These are phyloP conservation scores for Elsinoe arachidis DNA, from an alignment of 2,329 filamentous ascomycete genomes.

Conservation along the genomic window DNA sequence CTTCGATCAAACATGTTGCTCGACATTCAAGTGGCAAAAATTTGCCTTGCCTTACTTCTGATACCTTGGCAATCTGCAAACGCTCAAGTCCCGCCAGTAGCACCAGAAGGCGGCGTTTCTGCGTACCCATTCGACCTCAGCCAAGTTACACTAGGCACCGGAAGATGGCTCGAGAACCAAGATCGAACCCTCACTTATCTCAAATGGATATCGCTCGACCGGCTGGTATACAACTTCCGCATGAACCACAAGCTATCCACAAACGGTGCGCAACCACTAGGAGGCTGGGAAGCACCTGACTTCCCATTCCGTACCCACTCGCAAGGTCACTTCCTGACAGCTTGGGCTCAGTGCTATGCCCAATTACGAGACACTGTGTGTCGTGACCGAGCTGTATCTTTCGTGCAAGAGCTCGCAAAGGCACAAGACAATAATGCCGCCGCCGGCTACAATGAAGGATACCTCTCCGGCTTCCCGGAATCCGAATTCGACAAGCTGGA, in stretches of 20 bases:
- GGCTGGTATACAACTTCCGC: conserved; percentile 44
- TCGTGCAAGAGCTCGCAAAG: conserved; percentile 41
- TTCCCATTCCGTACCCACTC: conserved; percentile 46
- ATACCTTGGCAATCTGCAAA: background rate
- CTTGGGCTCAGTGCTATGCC: conserved; percentile 44
- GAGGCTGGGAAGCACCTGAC: conserved; percentile 47
- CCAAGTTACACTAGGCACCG: conserved; percentile 32
- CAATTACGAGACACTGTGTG: conserved; percentile 36
- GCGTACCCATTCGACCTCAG: conserved; percentile 35
- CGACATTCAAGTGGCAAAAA: background rate
- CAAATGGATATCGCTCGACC: conserved; percentile 37
- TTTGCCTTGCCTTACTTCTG: background rate
- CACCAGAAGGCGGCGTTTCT: conserved; percentile 26
- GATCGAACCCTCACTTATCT: conserved; percentile 41
- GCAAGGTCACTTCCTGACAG: conserved; percentile 45
- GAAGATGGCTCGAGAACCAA: conserved; percentile 39
- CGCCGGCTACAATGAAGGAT: conserved; percentile 38
- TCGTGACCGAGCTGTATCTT: conserved; percentile 37
- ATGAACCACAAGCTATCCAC: conserved; percentile 40
- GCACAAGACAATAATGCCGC: conserved; percentile 44
- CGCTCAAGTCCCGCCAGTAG: conserved; percentile 6
- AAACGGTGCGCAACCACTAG: conserved; percentile 37
- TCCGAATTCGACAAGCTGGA: conserved; percentile 42
- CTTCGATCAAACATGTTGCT: background rate
- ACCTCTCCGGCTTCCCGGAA: conserved; percentile 46